Base-by-base conservation (phyloP, 2,329 filamentous ascomycete genomes). In the Curvularia eragrostidis region DNA sequence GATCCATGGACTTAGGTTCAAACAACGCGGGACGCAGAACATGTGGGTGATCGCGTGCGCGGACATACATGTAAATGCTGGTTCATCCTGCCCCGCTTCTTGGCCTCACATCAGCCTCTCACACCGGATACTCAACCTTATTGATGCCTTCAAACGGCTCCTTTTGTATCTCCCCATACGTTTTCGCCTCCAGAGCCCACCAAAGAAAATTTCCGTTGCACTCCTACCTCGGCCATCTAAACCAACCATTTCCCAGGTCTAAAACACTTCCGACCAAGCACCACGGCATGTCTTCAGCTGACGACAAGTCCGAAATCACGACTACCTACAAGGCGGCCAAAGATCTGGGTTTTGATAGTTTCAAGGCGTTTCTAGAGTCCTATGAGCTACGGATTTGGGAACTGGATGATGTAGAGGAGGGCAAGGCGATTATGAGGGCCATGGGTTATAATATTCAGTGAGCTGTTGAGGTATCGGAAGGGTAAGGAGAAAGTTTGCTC, bases 381-480 rank as follows among this genome's bases (percentile, higher is more conserved):
- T 65, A 65, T 49, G 62, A 65, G 3, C 30, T 68, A 13, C 28
- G 52, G 2, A 34, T 66, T 0, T 56, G 34, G 8, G 54, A 62
- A 3, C 1, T 18, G 3, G 59, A 66, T 8, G 65, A 68, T 52
- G 57, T 67, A 13, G 10, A 69, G 34, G 64, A 70, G 48, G 68
- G 61, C 28, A 69, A 54, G 51, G 58, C 53, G 2, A 66, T 70
- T 19, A 19, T 69, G 58, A 56, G 57, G 54, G 63, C 13, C 1
- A 68, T 68, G 65, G 61, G 66, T 5, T 69, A 69, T 56, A 50
- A 53, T 8, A 51, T 62, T 18, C 32, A 8, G 34, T 21, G 8
- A 15, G 26, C 15, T 15, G 3, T n/a, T 12, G 23, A 12, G 21
- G 13, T 38, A 18, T 15, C 23, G 12, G 21, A 38, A 21, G n/a